Evolutionary conservation across 2,329 filamentous ascomycete genomes (phyloP), one percentile per base, ranked within the genome.

Genomic region (Rutstroemia sp.): DNA sequence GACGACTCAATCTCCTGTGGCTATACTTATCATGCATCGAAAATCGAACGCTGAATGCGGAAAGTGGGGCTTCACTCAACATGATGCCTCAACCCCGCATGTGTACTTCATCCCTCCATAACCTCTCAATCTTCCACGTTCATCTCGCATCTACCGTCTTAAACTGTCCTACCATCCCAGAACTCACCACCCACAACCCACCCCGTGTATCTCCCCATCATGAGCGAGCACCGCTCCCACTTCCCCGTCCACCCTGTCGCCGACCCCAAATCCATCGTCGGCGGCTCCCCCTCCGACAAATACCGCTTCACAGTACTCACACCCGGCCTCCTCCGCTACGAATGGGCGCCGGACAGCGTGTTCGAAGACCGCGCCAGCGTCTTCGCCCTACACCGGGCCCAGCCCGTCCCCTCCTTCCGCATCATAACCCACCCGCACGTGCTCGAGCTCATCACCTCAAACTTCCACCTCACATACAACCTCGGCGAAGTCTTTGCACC

Each of bases 311-410:
- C 78, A 8, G 61, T 86, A 48, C 72, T 86, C 48, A 77, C 75
- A 9, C 76, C 82, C 51, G 72, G 76, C 2, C 71, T 85, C 2
- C 60, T 86, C 27, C 78, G 83, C 34, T 84, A 80, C 59, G 82
- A 86, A 69, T 86, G 80, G 80, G 76, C 82, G 0, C 71, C 74
- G 10, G 81, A 86, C 59, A 75, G 77, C 49, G 64, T 71, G 1
- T 86, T 86, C 62, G 83, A 86, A 64, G 81, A 86, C 64, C 76
- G 82, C 4, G 78, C 80, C 0, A 84, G 81, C 0, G 79, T 78
- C 9, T 82, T 86, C 64, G 83, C 82, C n/a, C 72, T 81, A 56
- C 78, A 80, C 60, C 74, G 82, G 25, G 68, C 72, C 10, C 71
- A 79, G 25, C 69, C 74, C 1, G 73, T 77, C 0, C 75, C 76